Evolutionary conservation across 805 yeast genomes (phyloP).

Genomic region (Lipomyces sp.): DNA sequence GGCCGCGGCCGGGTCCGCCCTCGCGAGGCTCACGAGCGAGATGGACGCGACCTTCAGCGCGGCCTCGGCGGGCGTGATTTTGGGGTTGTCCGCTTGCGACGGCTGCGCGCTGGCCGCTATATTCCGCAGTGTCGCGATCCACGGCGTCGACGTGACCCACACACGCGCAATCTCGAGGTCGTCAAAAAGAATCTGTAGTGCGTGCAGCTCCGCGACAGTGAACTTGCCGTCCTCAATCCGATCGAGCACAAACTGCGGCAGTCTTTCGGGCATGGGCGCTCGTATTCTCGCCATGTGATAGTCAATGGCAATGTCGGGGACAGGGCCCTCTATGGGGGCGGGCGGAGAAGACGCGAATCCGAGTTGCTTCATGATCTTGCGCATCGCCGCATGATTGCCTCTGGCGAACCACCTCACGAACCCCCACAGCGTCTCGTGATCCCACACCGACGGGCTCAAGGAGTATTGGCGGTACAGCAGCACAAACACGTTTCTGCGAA

Average conservation of each 20-base stretch:
- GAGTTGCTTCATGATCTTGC: constrained; percentile 5
- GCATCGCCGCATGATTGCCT: constrained; percentile 6
- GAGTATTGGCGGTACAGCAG: constrained; percentile 18
- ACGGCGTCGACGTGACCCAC: constrained; percentile 8
- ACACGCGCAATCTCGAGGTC: constrained; percentile 7
- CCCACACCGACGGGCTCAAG: constrained; percentile 8
- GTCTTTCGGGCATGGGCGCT: too few relatives aligned
- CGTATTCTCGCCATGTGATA: not conserved
- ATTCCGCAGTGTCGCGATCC: constrained; percentile 4
- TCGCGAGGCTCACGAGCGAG: constrained; percentile 12
- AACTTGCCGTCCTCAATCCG: constrained; percentile 8
- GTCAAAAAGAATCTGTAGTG: constrained; percentile 10
- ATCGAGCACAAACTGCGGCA: constrained; percentile 8
- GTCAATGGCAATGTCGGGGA: not conserved
- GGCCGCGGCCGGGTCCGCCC: constrained; percentile 1
- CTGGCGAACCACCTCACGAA: constrained; percentile 16
- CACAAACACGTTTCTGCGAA: constrained; percentile 11
- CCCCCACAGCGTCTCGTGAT: constrained; percentile 26
- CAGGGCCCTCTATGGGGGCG: not conserved
- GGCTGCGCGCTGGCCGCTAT: constrained; percentile 3
- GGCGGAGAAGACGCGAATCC: not conserved
- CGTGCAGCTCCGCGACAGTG: constrained; percentile 12
- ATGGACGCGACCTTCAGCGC: constrained; percentile 18
- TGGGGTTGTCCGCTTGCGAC: not conserved
- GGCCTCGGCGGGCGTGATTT: constrained; percentile 14